Evolutionary conservation across 805 yeast species (phyloP).

Genomic region (Yarrowia bubula): DNA sequence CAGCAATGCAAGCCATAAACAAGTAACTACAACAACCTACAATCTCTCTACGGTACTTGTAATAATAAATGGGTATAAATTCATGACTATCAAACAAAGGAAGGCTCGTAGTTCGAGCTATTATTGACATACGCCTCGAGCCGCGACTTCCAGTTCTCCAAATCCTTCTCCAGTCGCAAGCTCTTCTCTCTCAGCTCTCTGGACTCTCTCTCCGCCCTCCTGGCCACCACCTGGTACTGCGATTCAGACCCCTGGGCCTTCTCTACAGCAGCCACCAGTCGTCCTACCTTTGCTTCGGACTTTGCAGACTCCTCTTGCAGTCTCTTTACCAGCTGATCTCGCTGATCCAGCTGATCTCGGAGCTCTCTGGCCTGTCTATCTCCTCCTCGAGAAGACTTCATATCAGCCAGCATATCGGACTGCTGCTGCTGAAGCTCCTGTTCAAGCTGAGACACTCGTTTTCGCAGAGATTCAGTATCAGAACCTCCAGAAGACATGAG

Average conservation of each 20-base stretch:
- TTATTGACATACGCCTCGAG: conserved; percentile 29
- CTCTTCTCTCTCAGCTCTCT: conserved; percentile 50
- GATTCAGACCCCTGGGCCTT: conserved; percentile 42
- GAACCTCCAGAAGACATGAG: not conserved
- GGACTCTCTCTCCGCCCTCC: conserved; percentile 52
- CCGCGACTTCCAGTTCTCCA: conserved; percentile 42
- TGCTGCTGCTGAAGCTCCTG: conserved; percentile 32
- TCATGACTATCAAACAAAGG: conserved; percentile 16
- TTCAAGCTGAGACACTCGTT: conserved; percentile 33
- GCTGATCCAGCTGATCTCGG: conserved; percentile 33
- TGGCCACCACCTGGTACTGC: conserved; percentile 41
- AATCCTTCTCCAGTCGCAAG: conserved; percentile 51
- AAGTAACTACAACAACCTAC: no score
- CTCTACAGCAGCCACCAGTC: conserved; percentile 42
- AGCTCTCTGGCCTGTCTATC: conserved; percentile 36
- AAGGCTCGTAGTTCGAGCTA: not conserved
- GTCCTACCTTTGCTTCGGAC: conserved; percentile 48
- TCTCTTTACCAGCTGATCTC: conserved; percentile 35
- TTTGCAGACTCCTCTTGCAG: conserved; percentile 53
- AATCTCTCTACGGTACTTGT: no score
- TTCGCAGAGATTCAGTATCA: not conserved
- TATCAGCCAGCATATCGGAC: conserved; percentile 30
- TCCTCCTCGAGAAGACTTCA: conserved; percentile 30
- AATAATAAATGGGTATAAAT: not conserved
- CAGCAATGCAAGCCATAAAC: no score